Percentiles rank a stretch among this genome's conserved stretches.
Evolutionary conservation across 2,329 filamentous ascomycete genomes (phyloP).

Genomic region (Aspergillus udagawae): DNA sequence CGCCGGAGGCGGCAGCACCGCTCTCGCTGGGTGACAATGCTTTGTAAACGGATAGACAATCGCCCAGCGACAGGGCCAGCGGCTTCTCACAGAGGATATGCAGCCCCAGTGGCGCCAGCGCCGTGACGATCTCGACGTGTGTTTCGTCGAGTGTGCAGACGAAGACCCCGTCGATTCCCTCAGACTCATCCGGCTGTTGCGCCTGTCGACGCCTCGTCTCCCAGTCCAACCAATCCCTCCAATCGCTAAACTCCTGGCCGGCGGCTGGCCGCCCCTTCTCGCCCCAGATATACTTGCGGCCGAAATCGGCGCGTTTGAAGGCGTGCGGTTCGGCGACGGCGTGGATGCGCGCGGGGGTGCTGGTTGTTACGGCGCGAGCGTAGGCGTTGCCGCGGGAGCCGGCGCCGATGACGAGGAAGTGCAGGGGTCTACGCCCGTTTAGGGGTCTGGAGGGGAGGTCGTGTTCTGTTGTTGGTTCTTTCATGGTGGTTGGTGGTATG

Average conservation of each 20-base stretch:
- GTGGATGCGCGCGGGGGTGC: conserved; percentile 64
- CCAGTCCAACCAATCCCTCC: conserved; percentile 72
- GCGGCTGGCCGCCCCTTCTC: conserved; percentile 42
- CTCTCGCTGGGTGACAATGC: conserved; percentile 23
- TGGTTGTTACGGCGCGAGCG: conserved; percentile 61
- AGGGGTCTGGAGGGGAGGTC: conserved; percentile 1
- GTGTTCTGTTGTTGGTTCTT: conserved; percentile 9
- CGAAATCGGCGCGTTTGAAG: conserved; percentile 72
- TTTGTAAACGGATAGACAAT: conserved; percentile 69
- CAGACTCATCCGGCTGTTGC: conserved; percentile 10
- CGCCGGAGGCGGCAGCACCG: conserved; percentile 19
- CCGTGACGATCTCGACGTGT: conserved; percentile 76
- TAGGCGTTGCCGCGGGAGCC: conserved; percentile 76
- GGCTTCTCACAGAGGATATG: conserved; percentile 97
- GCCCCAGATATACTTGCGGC: conserved; percentile 69
- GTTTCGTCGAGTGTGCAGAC: conserved; percentile 81
- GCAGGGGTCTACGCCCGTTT: conserved; percentile 43
- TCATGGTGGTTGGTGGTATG: conserved; percentile 11
- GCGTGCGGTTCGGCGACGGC: conserved; percentile 77
- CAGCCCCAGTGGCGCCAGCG: conserved; percentile 63
- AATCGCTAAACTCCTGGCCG: conserved; percentile 68
- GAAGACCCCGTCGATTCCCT: conserved; percentile 63
- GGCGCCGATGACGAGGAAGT: conserved; percentile 76
- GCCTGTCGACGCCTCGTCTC: conserved; percentile 58
- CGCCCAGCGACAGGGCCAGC: conserved; percentile 70